Conservation (phyloP, 345 rosid species). For the Brassica cretica region DNA sequence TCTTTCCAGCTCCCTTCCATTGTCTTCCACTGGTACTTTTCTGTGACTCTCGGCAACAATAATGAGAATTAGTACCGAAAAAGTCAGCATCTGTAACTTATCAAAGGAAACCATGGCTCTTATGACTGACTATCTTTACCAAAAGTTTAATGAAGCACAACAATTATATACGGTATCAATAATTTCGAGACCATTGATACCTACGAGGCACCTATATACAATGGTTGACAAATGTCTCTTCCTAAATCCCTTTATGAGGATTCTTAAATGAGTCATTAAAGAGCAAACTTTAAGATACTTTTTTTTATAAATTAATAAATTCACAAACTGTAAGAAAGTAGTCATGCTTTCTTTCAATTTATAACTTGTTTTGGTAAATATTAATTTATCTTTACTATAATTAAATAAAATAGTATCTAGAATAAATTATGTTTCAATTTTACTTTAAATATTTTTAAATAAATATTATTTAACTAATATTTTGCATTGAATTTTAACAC, state of each 20-base stretch:
- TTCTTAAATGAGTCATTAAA: background rate
- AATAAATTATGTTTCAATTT: too few species aligned
- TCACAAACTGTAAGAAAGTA: background rate
- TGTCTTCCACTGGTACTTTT: background rate
- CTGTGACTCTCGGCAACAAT: background rate
- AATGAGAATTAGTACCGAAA: background rate
- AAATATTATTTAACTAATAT: too few species aligned
- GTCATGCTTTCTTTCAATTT: background rate
- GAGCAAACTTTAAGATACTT: background rate
- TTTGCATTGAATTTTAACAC: too few species aligned
- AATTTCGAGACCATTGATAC: background rate
- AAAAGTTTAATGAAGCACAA: background rate
- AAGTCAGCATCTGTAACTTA: background rate
- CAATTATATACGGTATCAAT: background rate
- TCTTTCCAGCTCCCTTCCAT: constrained; percentile 12
- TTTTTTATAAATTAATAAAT: background rate
- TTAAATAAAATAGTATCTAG: background rate
- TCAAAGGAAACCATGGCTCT: background rate
- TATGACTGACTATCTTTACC: background rate
- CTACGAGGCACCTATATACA: background rate
- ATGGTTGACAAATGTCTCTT: background rate
- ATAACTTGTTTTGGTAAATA: background rate
- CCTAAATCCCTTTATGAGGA: background rate
- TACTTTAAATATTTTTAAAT: too few species aligned
- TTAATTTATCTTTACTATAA: background rate